Base-by-base conservation (phyloP, 1,284 basidiomycete species). In the Coriolopsis trogii region DNA sequence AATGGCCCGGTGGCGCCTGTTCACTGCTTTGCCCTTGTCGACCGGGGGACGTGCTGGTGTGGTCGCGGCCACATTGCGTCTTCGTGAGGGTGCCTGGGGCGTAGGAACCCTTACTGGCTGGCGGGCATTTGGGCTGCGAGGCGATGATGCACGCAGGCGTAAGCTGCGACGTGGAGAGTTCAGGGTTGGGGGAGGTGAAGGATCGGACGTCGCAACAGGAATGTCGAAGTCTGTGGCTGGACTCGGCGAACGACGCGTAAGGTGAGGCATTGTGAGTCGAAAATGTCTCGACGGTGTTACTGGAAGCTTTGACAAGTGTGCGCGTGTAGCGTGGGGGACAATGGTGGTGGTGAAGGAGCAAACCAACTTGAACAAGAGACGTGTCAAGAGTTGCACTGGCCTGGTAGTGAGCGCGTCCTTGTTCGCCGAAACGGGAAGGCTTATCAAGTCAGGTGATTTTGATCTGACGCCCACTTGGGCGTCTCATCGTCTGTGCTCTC, bases 11-110 rank as follows among this genome's bases (percentile, higher is more conserved):
- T 38, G 26, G n/a, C 30, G 26, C 20, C 43, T 24, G 16, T 49
- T 43, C 1, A 53, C 42, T 6, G 39, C 43, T 39, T 54, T 54
- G 4, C 47, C 52, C 34, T 54, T 54, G 28, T 42, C 26, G 18
- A 18, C 10, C 33, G 40, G 5, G 34, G 41, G 30, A 16, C 33
- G 25, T 6, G 25, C 28, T 18, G 41, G 39, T 8, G 26, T 34
- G 12, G 40, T 36, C 20, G 23, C 37, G 15, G 38, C 18, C 15
- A 37, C 18, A 9, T 21, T 43, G 21, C 8, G 34, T 25, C 8
- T 23, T 25, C 28, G 29, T 5, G 18, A 36, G 49, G 13, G 23
- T 30, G 33, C 10, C 23, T 25, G 13, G 48, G 20, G 34, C 26
- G 20, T 26, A 16, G 20, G n/a, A 16, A 6, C 9, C 6, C n/a